phyloP scores from a whole-genome alignment of 495 filamentous ascomycete genomes.

The Podospora pseudopauciseta region DNA sequence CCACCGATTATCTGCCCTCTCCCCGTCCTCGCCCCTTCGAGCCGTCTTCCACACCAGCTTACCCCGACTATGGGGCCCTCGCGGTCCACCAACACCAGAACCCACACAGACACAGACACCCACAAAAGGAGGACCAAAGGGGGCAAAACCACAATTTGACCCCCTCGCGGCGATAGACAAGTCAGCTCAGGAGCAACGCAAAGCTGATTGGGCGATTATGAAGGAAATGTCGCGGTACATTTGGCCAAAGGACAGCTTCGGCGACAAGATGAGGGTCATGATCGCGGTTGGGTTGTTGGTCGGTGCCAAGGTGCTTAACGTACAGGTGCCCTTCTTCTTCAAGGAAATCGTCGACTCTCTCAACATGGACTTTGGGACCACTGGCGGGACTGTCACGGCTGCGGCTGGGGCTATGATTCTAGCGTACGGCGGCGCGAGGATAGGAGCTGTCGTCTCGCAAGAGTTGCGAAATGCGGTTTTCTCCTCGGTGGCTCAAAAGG shows the following conservation, averaged over 20 bases:
- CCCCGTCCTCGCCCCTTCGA: constrained; percentile 17
- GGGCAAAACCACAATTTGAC: constrained; percentile 16
- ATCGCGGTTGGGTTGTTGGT: constrained; percentile 76
- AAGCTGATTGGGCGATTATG: constrained; percentile 97
- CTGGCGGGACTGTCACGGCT: constrained; percentile 82
- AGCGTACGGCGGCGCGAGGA: constrained; percentile 82
- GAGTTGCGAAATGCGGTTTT: constrained; percentile 95
- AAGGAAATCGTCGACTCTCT: constrained; percentile 95
- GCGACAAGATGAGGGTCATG: constrained; percentile 78
- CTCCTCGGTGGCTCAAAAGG: constrained; percentile 93
- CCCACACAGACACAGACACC: constrained; percentile 4
- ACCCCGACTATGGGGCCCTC: constrained; percentile 10
- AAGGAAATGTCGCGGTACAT: constrained; percentile 94
- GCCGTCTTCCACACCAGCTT: constrained; percentile 25
- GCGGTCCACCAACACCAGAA: constrained; percentile 7
- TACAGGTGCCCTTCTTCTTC: constrained; percentile 98
- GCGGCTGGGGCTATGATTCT: constrained; percentile 89
- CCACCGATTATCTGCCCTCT: background rate
- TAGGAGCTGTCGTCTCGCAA: constrained; percentile 82
- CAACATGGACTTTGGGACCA: constrained; percentile 84
- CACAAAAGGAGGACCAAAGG: background rate
- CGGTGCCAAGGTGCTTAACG: constrained; percentile 92
- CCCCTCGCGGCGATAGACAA: constrained; percentile 44
- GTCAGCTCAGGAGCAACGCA: constrained; percentile 78
- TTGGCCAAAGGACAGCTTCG: constrained; percentile 90